Conservation (phyloP, 148 eudicot genomes). For the Vaccinium myrtillus region DNA sequence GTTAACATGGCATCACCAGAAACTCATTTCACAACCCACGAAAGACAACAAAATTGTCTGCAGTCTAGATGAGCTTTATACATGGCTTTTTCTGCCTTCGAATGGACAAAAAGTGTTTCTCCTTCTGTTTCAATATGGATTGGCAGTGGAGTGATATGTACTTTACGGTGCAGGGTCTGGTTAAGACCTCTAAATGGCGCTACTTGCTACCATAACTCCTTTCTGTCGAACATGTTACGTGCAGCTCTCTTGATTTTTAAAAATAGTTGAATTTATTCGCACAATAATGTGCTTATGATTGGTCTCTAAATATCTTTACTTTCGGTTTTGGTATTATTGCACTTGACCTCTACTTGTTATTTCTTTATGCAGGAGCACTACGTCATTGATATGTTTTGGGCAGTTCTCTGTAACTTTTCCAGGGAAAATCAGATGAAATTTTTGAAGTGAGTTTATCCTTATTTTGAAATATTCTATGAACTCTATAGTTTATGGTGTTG, state of each 20-base stretch:
- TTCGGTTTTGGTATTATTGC: background rate
- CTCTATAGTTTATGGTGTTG: background rate
- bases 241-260: background rate
- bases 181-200: background rate
- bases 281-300: background rate
- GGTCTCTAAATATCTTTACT: background rate
- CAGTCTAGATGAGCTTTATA: constrained; percentile 6
- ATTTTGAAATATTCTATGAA: background rate
- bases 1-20: too few relatives aligned
- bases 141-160: background rate
- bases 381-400: constrained; percentile 93
- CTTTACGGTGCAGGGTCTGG: background rate
- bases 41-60: background rate
- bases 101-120: background rate
- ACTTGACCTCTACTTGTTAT: background rate
- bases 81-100: background rate
- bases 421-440: constrained; percentile 78
- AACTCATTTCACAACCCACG: background rate
- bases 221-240: background rate
- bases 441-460: constrained; percentile 68
- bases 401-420: constrained; percentile 71
- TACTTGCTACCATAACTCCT: background rate
- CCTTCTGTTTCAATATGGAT: background rate
- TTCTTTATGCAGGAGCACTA: constrained; percentile 76
- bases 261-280: background rate